Evolutionary conservation across 176 grass and related monocot genomes (phyloP), one percentile per base, ranked within the genome.

Genomic region (Oropetium thomaeum): DNA sequence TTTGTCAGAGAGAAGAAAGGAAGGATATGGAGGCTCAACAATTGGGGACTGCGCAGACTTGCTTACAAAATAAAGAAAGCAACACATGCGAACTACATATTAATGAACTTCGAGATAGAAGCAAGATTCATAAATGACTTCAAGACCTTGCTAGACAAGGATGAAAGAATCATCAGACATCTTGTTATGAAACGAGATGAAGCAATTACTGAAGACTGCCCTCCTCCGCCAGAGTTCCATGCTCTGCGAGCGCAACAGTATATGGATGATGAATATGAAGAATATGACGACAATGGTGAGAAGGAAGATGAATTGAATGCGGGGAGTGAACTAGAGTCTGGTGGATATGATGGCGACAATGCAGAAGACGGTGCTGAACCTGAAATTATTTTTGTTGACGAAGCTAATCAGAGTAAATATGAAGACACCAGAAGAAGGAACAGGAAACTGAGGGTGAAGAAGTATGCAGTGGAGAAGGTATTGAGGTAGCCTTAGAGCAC

Each of bases 21-120:
- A 77, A 89, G 96, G 82, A 98, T 98, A 89, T 98, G 91, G 91
- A 87, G 96, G 55, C 63, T 98, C 52, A 98, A 98, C 57, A 71
- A 98, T 65, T 98, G 96, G 96, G 96, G 91, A 41, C 69, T 92
- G 54, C 82, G 96, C 3, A 79, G 74, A 45, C 91, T 98, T 64
- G 96, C 96, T 16, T 98, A 95, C 40, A 88, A 94, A 74, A 89
- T 98, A 75, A 95, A 89, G 71, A 95, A 98, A 83, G 82, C 96
- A 65, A 86, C 30, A 11, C 81, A 92, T 75, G 96, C 91, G 39
- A 93, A 92, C 72, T 98, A 98, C 69, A 84, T 95, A 38, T 65
- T 95, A 30, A 98, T 98, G 91, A 98, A 98, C 79, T 95, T 95
- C 71, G 91, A 98, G 84, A 80, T 98, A 25, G 91, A 98, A 55